These are phyloP conservation scores for Forsythia viridissima DNA, from an alignment of 257 asterid genomes.

Conservation along the genomic window DNA sequence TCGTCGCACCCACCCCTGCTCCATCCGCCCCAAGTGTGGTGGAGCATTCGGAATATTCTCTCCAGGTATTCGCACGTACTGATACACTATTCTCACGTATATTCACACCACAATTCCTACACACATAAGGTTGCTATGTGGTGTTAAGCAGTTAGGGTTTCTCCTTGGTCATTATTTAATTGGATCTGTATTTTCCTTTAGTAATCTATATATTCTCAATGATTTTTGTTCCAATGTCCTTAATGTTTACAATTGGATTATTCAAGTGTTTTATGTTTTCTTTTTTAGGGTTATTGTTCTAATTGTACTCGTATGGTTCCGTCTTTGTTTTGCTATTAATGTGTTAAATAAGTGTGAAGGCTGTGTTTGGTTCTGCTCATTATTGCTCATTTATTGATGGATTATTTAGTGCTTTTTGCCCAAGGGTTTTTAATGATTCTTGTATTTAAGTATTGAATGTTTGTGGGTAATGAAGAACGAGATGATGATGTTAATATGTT, in stretches of 20 bases:
- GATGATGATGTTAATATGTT: conserved; percentile 23
- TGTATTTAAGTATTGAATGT: background rate
- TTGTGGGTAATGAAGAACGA: background rate
- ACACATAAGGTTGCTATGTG: background rate
- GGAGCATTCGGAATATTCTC: background rate
- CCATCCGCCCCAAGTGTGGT: background rate
- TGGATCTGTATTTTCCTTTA: background rate
- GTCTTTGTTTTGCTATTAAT: background rate
- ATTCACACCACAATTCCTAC: background rate
- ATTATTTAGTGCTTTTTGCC: background rate
- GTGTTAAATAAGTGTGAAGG: background rate
- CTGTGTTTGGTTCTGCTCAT: background rate
- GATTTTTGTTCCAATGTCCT: background rate
- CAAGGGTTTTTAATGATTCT: background rate
- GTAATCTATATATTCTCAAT: background rate
- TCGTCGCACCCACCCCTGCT: background rate
- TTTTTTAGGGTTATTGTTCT: background rate
- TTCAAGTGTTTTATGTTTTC: background rate
- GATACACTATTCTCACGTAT: background rate
- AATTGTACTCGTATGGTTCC: background rate
- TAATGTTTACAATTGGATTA: background rate
- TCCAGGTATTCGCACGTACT: background rate
- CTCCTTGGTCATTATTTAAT: background rate
- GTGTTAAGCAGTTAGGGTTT: background rate
- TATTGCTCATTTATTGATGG: background rate